A percentile compares a stretch with the other conserved stretches of the same genome.
These are phyloP conservation scores for Evansstolkia leycettana DNA, from an alignment of 495 filamentous ascomycete genomes.

Conservation along the genomic window DNA sequence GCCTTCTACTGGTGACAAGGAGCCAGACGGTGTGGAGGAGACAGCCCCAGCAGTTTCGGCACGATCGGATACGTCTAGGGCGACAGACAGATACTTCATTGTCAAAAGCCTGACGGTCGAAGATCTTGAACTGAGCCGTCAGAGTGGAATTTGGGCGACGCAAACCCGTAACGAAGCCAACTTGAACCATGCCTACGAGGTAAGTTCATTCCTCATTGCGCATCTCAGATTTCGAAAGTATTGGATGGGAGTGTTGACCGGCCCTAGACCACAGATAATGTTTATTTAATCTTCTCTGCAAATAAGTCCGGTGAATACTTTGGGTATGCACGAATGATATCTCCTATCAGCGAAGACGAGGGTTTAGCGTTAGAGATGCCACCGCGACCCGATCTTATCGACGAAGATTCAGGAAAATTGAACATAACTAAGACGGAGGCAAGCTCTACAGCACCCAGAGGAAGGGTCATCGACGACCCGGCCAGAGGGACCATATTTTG, in stretches of 20 bases:
- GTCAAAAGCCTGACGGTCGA: slow-evolving; percentile 93
- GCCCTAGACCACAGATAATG: slow-evolving; percentile 60
- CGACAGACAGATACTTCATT: slow-evolving; percentile 70
- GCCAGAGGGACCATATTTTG: slow-evolving; percentile 92
- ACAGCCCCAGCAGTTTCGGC: slow-evolving; percentile 4
- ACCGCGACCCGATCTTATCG: slow-evolving; percentile 36
- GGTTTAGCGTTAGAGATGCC: slow-evolving; percentile 48
- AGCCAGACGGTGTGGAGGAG: slow-evolving; percentile 11
- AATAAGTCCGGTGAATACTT: slow-evolving; percentile 99
- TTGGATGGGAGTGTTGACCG: no score
- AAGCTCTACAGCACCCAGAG: slow-evolving; percentile 69
- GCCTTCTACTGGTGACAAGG: not conserved
- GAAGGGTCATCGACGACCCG: slow-evolving; percentile 86
- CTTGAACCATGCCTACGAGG: slow-evolving; percentile 77
- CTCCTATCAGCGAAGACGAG: slow-evolving; percentile 67
- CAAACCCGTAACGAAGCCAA: slow-evolving; percentile 82
- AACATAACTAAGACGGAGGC: slow-evolving; percentile 64
- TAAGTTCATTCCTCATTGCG: slow-evolving; percentile 25
- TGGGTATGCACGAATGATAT: slow-evolving; percentile 87
- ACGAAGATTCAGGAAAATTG: slow-evolving; percentile 39
- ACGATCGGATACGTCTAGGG: slow-evolving; percentile 18
- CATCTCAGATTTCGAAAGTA: not conserved
- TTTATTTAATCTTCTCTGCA: slow-evolving; percentile 94
- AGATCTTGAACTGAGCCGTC: slow-evolving; percentile 82
- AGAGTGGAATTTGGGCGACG: slow-evolving; percentile 85